These are phyloP conservation scores for Mycena filopes DNA, from an alignment of 768 basidiomycete species.

Conservation along the genomic window DNA sequence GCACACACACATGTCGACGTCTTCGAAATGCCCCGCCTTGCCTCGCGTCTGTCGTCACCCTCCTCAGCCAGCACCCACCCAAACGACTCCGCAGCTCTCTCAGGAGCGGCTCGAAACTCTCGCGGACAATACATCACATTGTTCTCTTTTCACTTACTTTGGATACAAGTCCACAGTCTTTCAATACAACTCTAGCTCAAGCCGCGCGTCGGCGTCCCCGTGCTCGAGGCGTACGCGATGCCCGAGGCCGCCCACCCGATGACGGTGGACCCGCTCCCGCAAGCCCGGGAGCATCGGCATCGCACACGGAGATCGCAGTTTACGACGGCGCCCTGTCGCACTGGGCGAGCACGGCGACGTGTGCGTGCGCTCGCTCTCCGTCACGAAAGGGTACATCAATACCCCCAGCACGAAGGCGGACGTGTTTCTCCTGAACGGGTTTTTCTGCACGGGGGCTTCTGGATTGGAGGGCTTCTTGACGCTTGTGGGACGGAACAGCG, in stretches of 20 bases:
- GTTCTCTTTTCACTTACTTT: too few relatives aligned
- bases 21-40: too few relatives aligned
- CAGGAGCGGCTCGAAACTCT: too few relatives aligned
- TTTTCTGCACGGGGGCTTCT: slow-evolving; percentile 17
- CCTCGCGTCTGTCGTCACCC: too few relatives aligned
- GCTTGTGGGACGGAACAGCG: slow-evolving; percentile 11
- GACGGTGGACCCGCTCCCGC: slow-evolving; percentile 19
- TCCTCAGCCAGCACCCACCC: too few relatives aligned
- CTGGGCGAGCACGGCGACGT: slow-evolving; percentile 14
- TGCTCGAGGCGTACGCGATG: slow-evolving; percentile 20
- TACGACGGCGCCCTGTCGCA: background rate
- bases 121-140: too few relatives aligned
- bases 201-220: slow-evolving; percentile 8
- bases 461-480: slow-evolving; percentile 12
- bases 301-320: slow-evolving; percentile 15
- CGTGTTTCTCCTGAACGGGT: slow-evolving; percentile 10
- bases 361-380: slow-evolving; percentile 7
- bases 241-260: slow-evolving; percentile 20
- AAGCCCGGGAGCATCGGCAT: slow-evolving; percentile 14
- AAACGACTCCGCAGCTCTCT: too few relatives aligned
- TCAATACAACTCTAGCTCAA: too few relatives aligned
- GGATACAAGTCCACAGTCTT: too few relatives aligned
- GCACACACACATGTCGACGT: too few relatives aligned
- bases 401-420: slow-evolving; percentile 6
- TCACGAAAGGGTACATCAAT: slow-evolving; percentile 15